Conservation (phyloP, 179 eudicot species). For the Beta corolliflora region DNA sequence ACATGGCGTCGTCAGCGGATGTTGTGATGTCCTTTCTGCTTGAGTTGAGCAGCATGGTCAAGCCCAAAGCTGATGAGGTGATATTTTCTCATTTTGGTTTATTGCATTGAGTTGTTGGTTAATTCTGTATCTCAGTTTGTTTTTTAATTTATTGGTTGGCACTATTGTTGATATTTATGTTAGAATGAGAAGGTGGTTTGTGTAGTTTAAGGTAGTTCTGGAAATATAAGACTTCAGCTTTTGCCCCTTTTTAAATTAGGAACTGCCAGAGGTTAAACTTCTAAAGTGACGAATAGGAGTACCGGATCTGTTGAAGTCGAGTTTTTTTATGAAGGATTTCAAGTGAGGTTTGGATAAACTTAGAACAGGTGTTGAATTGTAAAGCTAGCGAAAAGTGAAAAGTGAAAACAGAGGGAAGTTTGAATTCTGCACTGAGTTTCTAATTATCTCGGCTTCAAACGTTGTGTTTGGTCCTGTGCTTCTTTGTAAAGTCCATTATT, state of each 20-base stretch:
- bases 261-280: neutral
- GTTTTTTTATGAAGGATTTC: neutral
- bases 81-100: slow-evolving; percentile 10
- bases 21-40: slow-evolving; percentile 73
- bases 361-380: neutral
- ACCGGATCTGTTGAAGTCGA: neutral
- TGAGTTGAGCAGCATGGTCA: slow-evolving; percentile 77
- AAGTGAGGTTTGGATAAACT: neutral
- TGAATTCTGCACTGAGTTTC: neutral
- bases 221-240: neutral
- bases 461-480: neutral
- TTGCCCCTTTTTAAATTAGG: neutral
- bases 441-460: neutral
- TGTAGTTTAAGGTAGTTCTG: neutral
- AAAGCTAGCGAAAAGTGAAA: neutral
- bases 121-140: neutral
- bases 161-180: neutral
- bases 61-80: slow-evolving; percentile 86
- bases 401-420: neutral
- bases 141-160: neutral
- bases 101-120: slow-evolving; percentile 1
- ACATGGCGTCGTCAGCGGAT: slow-evolving; percentile 85
- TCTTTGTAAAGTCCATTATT: neutral
- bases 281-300: neutral
- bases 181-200: neutral